These are phyloP conservation scores for Alternaria tenuissima DNA, from an alignment of 2,329 filamentous ascomycete genomes.

Conservation along the genomic window DNA sequence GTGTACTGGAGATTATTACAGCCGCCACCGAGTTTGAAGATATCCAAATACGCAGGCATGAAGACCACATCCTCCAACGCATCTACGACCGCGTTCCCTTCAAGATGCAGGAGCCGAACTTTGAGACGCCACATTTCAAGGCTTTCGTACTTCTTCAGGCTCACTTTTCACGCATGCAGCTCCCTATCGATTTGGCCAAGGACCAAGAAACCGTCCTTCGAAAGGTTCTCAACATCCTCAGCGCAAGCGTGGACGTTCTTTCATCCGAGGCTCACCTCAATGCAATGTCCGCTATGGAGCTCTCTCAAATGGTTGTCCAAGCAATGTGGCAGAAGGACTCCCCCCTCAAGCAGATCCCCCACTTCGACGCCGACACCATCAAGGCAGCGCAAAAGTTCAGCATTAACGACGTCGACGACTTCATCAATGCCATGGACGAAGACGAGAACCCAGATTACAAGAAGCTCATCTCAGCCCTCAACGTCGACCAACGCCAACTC, in stretches of 20 bases:
- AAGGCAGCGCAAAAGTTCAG: slow-evolving; percentile 81
- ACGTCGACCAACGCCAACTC: slow-evolving; percentile 81
- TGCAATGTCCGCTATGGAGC: slow-evolving; percentile 98
- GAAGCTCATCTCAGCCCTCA: slow-evolving; percentile 77
- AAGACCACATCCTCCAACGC: slow-evolving; percentile 84
- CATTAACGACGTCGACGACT: slow-evolving; percentile 94
- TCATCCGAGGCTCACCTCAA: slow-evolving; percentile 96
- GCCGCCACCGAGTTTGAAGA: slow-evolving; percentile 96
- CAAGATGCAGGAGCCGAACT: slow-evolving; percentile 87
- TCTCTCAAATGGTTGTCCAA: slow-evolving; percentile 99
- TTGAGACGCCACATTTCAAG: slow-evolving; percentile 97
- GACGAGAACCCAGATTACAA: slow-evolving; percentile 86
- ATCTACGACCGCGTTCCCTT: slow-evolving; percentile 96
- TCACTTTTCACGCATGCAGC: slow-evolving; percentile 96
- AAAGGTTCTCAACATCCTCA: slow-evolving; percentile 86
- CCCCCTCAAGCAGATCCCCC: slow-evolving; percentile 95
- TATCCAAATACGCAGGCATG: slow-evolving; percentile 92
- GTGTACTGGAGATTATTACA: slow-evolving; percentile 94
- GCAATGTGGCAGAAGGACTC: slow-evolving; percentile 99
- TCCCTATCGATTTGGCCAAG: slow-evolving; percentile 93
- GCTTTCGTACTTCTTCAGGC: slow-evolving; percentile 96
- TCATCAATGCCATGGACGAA: slow-evolving; percentile 99
- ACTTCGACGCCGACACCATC: slow-evolving; percentile 85
- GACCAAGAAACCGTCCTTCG: slow-evolving; percentile 89
- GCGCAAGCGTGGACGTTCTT: slow-evolving; percentile 91